Percentiles rank a stretch among this genome's conserved stretches.
Conservation (phyloP, 305 asterid species). For the Rubia balearica region DNA sequence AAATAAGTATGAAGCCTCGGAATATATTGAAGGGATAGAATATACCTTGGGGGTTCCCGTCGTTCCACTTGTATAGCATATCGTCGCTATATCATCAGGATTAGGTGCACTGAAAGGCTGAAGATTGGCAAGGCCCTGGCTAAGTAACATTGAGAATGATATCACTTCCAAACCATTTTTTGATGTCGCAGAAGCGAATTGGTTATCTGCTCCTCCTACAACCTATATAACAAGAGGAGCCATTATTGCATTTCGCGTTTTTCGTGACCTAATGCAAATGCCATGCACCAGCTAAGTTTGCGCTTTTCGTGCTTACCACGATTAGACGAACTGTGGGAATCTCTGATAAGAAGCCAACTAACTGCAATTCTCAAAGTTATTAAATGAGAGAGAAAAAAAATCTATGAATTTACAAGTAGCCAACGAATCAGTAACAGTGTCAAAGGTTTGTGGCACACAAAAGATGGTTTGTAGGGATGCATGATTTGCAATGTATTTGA, state of each 20-base stretch:
- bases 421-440: conserved; percentile 23
- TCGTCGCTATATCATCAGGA: conserved; percentile 48
- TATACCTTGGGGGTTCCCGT: conserved; percentile 68
- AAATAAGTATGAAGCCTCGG: too few species aligned
- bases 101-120: conserved; percentile 43
- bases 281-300: too few species aligned
- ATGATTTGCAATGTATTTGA: conserved; percentile 56
- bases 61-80: conserved; percentile 71
- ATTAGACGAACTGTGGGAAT: conserved; percentile 43
- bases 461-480: conserved; percentile 50
- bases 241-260: not conserved
- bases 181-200: conserved; percentile 32
- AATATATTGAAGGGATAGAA: not conserved
- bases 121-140: conserved; percentile 41
- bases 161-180: conserved; percentile 31
- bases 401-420: too few species aligned
- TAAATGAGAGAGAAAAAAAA: too few species aligned
- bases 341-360: conserved; percentile 46
- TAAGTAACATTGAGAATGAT: conserved; percentile 40
- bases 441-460: conserved; percentile 45
- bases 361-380: conserved; percentile 26
- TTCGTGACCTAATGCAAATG: not conserved
- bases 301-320: conserved; percentile 35
- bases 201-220: conserved; percentile 47
- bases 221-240: conserved; percentile 29